Percentiles rank a stretch among this genome's conserved stretches.
phyloP scores from a whole-genome alignment of 345 rosid genomes.

The Salix suchowensis region DNA sequence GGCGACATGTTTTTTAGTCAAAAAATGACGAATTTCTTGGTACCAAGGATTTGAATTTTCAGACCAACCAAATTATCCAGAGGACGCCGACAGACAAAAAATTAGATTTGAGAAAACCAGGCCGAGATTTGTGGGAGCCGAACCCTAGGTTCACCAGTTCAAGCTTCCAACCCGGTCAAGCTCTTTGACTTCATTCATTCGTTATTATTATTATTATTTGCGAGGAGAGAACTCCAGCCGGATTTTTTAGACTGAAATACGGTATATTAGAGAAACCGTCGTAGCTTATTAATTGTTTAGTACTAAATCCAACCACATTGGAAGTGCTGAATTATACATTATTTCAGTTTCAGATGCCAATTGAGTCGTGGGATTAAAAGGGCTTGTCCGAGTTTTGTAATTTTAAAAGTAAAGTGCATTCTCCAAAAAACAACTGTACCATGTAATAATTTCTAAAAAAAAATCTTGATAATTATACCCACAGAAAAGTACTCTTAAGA shows the following conservation, averaged over 20 bases:
- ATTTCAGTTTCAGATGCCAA: neutral
- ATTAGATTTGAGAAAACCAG: neutral
- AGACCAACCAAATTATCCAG: neutral
- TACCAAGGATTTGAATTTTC: neutral
- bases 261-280: no score
- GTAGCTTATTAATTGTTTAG: no score
- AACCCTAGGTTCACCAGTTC: neutral
- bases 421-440: neutral
- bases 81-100: neutral
- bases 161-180: neutral
- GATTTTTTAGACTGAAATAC: no score
- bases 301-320: no score
- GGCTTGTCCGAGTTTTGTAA: neutral
- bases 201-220: no score
- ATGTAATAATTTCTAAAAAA: neutral
- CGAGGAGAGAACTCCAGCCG: no score
- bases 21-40: conserved; percentile 1
- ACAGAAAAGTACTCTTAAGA: no score
- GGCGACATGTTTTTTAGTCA: neutral
- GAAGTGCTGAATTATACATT: no score
- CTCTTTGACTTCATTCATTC: neutral
- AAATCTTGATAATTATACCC: no score
- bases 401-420: neutral
- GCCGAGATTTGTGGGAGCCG: conserved; percentile 13
- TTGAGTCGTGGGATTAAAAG: neutral